phyloP scores from a whole-genome alignment of 1,139 yeast genomes.

The Spencermartinsiella ligniputridi region DNA sequence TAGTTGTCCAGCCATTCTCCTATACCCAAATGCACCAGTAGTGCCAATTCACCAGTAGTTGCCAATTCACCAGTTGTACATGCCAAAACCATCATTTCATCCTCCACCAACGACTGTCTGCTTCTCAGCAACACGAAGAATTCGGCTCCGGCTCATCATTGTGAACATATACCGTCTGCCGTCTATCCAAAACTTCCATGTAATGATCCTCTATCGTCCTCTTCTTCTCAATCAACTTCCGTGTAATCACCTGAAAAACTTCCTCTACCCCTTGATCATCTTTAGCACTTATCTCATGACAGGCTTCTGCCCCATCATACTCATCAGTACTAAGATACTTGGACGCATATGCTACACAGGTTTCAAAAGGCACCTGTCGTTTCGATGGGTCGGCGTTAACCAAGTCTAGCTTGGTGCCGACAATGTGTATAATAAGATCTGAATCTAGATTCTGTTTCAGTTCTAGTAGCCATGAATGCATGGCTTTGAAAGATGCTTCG shows the following conservation, averaged over 20 bases:
- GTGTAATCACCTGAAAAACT: constrained; percentile 34
- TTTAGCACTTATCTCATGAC: constrained; percentile 37
- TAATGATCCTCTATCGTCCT: constrained; percentile 22
- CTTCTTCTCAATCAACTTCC: constrained; percentile 29
- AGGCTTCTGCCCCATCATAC: constrained; percentile 27
- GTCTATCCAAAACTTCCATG: constrained; percentile 23
- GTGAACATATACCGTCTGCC: constrained; percentile 32
- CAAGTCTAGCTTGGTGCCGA: constrained; percentile 82
- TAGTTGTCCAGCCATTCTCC: neutral
- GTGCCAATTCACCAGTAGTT: no score
- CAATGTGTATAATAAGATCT: constrained; percentile 78
- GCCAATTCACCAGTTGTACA: no score
- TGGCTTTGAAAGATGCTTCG: constrained; percentile 88
- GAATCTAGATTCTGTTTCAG: constrained; percentile 80
- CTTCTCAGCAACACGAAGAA: constrained; percentile 24
- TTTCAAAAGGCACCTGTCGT: constrained; percentile 36
- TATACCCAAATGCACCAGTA: neutral
- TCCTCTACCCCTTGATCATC: constrained; percentile 37
- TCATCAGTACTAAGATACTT: constrained; percentile 27
- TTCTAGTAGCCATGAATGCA: constrained; percentile 87
- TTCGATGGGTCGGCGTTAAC: constrained; percentile 34
- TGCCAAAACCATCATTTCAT: no score
- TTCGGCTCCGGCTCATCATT: constrained; percentile 30
- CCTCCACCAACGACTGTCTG: no score
- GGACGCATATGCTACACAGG: constrained; percentile 35